These are phyloP conservation scores for Erodium maritimum DNA, from an alignment of 345 rosid species.

Conservation along the genomic window DNA sequence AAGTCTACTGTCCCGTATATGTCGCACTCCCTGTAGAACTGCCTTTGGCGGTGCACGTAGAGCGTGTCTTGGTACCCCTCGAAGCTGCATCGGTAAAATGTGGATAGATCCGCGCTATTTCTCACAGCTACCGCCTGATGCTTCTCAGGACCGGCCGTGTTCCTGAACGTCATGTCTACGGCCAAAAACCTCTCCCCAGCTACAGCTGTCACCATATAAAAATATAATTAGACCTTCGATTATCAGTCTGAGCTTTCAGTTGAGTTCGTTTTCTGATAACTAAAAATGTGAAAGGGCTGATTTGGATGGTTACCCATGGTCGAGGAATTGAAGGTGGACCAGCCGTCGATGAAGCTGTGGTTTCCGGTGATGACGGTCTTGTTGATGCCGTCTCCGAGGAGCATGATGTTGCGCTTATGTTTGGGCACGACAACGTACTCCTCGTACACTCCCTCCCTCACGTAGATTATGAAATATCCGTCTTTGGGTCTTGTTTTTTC, in stretches of 20 bases:
- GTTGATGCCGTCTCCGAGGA: conserved; percentile 56
- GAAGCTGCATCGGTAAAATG: conserved; percentile 1
- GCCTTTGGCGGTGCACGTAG: conserved; percentile 15
- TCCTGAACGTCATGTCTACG: not conserved
- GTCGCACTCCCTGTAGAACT: conserved; percentile 21
- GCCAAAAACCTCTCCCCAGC: conserved; percentile 38
- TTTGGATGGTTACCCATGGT: conserved; percentile 20
- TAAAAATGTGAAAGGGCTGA: not conserved
- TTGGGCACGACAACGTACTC: conserved; percentile 39
- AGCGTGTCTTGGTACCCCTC: conserved; percentile 16
- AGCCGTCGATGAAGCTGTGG: conserved; percentile 49
- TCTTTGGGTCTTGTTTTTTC: conserved; percentile 33
- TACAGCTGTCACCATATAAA: conserved; percentile 31
- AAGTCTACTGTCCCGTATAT: not conserved
- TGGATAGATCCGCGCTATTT: not conserved
- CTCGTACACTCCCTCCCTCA: conserved; percentile 33
- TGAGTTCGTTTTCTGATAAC: not conserved
- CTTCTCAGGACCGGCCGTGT: conserved; percentile 1
- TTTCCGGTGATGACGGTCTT: conserved; percentile 43
- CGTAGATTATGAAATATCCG: conserved; percentile 52
- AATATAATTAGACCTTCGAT: too few relatives aligned
- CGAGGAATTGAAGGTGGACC: conserved; percentile 51
- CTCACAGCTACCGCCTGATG: not conserved
- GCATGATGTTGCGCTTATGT: conserved; percentile 44
- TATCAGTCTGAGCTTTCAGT: too few relatives aligned